Conservation (phyloP, 2,329 filamentous ascomycete species). For the Epichloe sylvatica region DNA sequence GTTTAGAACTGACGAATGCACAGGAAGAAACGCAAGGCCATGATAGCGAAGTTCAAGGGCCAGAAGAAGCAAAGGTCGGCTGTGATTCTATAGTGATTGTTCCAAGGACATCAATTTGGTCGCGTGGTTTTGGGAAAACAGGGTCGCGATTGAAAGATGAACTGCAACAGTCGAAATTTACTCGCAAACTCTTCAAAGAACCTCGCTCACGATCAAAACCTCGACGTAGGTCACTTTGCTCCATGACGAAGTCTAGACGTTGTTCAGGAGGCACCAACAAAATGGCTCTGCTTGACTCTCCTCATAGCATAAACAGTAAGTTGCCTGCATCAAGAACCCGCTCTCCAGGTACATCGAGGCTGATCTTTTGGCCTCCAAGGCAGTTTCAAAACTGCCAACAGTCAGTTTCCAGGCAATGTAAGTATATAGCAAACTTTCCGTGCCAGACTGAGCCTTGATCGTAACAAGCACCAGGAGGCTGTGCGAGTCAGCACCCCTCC, state of each 20-base stretch:
- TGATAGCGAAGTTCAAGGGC: neutral
- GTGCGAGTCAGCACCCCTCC: conserved; percentile 36
- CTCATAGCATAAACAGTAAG: conserved; percentile 2
- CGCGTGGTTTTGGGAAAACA: conserved; percentile 11
- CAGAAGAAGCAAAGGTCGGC: neutral
- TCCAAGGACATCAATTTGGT: conserved; percentile 7
- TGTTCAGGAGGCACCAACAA: no score
- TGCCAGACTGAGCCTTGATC: neutral
- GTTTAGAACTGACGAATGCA: neutral
- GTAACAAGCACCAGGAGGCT: conserved; percentile 27
- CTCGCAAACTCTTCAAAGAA: conserved; percentile 26
- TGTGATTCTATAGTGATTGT: neutral
- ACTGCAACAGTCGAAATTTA: conserved; percentile 12
- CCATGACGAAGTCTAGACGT: conserved; percentile 19
- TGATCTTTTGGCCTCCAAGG: conserved; percentile 3
- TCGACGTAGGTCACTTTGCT: conserved; percentile 23
- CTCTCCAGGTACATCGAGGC: neutral
- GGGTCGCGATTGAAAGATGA: conserved; percentile 21
- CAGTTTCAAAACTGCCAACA: conserved; percentile 7
- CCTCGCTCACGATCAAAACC: conserved; percentile 27
- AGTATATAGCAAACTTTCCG: conserved; percentile 3
- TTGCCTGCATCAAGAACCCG: neutral
- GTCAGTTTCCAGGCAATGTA: conserved; percentile 23
- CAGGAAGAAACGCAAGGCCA: neutral
- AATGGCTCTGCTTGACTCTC: neutral